phyloP scores from a whole-genome alignment of 148 eudicot genomes.

The Polygonum aviculare region DNA sequence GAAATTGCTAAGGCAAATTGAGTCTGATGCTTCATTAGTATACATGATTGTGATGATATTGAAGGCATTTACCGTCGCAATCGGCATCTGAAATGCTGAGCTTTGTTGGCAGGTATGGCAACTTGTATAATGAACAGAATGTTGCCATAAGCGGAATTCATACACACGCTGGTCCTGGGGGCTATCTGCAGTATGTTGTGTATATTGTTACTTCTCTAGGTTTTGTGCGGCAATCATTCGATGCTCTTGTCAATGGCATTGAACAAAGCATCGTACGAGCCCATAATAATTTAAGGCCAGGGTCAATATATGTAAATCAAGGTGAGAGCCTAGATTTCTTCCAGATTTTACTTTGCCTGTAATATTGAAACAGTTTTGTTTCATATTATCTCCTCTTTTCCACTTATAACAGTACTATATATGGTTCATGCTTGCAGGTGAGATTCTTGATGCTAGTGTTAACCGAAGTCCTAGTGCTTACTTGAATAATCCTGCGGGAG shows the following conservation, averaged over 20 bases:
- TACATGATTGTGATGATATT: neutral
- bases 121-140: conserved; percentile 75
- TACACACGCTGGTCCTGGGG: conserved; percentile 98
- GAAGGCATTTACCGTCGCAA: neutral
- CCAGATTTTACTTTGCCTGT: neutral
- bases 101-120: conserved; percentile 60
- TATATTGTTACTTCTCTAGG: conserved; percentile 91
- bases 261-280: conserved; percentile 80
- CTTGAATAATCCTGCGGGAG: conserved; percentile 73
- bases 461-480: conserved; percentile 93
- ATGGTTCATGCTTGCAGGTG: conserved; percentile 40
- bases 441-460: conserved; percentile 73
- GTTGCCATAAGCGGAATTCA: conserved; percentile 98
- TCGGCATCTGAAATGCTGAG: neutral
- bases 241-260: conserved; percentile 81
- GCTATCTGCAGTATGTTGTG: conserved; percentile 88
- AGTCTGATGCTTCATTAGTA: neutral
- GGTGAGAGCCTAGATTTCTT: conserved; percentile 30
- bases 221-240: conserved; percentile 87
- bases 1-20: neutral
- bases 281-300: conserved; percentile 83
- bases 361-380: neutral
- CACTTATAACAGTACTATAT: neutral
- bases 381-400: neutral
- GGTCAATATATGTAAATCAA: conserved; percentile 72